Conservation (phyloP, 805 yeast genomes). For the Kregervanrija fluxuum region DNA sequence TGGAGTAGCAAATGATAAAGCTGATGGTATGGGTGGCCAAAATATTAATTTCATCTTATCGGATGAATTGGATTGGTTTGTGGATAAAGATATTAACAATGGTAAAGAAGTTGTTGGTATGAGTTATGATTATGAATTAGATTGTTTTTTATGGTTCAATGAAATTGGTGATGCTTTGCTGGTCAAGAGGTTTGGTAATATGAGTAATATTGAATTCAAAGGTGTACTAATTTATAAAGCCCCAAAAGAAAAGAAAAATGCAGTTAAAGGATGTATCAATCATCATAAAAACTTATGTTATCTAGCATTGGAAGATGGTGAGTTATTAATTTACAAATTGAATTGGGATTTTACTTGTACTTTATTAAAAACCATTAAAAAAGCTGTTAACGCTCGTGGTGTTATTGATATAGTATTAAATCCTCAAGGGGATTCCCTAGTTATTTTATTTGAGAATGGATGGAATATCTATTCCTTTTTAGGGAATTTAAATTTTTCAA, state of each 20-base stretch:
- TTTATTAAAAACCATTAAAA: slow-evolving; percentile 27
- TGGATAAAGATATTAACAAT: slow-evolving; percentile 8
- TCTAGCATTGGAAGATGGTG: slow-evolving; percentile 31
- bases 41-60: slow-evolving; percentile 23
- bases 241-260: slow-evolving; percentile 5
- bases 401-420: slow-evolving; percentile 23
- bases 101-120: slow-evolving; percentile 12
- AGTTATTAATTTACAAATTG: slow-evolving; percentile 31
- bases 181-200: slow-evolving; percentile 6
- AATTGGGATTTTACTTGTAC: slow-evolving; percentile 25
- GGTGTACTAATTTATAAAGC: slow-evolving; percentile 20
- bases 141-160: slow-evolving; percentile 26
- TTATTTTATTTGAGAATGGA: slow-evolving; percentile 29
- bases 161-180: slow-evolving; percentile 25
- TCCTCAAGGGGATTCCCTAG: slow-evolving; percentile 23
- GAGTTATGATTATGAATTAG: slow-evolving; percentile 16
- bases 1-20: slow-evolving; percentile 9
- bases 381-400: slow-evolving; percentile 27
- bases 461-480: slow-evolving; percentile 43
- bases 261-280: slow-evolving; percentile 29
- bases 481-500: slow-evolving; percentile 38
- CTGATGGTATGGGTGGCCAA: slow-evolving; percentile 11
- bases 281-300: slow-evolving; percentile 34
- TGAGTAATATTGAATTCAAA: slow-evolving; percentile 12
- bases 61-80: slow-evolving; percentile 29